phyloP scores from a whole-genome alignment of 176 grass and related monocot genomes.

The sorghum (Sorghum bicolor) region Sorghum_bicolor_NCBIv3 NC_012871.2:13936001-13936500 shows the following conservation, averaged over 20 bases:
- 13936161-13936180: not conserved
- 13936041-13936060: not conserved
- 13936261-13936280: not conserved
- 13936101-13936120: slow-evolving; percentile 51
- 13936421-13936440: not conserved
- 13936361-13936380: not conserved
- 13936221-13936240: not conserved
- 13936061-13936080: not conserved
- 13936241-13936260: not conserved
- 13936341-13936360: not conserved
- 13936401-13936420: not conserved
- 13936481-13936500: not conserved
- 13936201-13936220: not conserved
- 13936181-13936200: not conserved
- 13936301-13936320: not conserved
- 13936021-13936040: not conserved
- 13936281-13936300: not conserved
- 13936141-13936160: not conserved
- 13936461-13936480: not conserved
- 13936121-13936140: not conserved
- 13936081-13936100: not conserved
- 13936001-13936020: slow-evolving; percentile 30
- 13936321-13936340: not conserved
- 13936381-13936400: not conserved
- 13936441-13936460: not conserved